These are phyloP conservation scores for Pseudisothecium myosuroides DNA, from an alignment of 225 moss, liverwort and hornwort genomes.

Conservation along the genomic window DNA sequence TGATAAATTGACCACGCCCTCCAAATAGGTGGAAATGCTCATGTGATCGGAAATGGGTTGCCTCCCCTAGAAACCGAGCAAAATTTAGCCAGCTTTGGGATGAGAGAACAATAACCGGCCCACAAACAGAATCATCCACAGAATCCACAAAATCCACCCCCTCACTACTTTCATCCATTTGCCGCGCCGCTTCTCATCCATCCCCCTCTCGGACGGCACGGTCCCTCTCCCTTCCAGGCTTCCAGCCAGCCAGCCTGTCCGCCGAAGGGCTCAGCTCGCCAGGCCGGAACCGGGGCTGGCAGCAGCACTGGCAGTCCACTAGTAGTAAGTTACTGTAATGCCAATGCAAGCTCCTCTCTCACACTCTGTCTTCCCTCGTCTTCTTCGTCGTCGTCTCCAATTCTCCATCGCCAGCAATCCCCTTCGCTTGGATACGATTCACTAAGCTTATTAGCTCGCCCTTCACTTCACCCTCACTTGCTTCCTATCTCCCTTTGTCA, in stretches of 20 bases:
- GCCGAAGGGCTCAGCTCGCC: not conserved
- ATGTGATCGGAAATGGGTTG: too few relatives aligned
- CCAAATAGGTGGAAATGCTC: too few relatives aligned
- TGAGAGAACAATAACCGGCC: not conserved
- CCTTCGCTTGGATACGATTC: too few relatives aligned
- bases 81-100: too few relatives aligned
- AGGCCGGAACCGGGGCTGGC: not conserved
- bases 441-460: too few relatives aligned
- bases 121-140: not conserved
- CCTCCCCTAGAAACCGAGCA: too few relatives aligned
- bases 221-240: not conserved
- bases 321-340: not conserved
- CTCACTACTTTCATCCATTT: not conserved
- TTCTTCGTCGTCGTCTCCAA: not conserved
- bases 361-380: not conserved
- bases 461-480: not conserved
- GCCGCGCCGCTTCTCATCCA: not conserved
- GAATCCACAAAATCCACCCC: not conserved
- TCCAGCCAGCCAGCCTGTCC: constrained; percentile 21
- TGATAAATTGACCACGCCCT: too few relatives aligned
- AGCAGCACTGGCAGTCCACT: not conserved
- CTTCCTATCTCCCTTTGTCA: not conserved
- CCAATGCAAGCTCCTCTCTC: not conserved
- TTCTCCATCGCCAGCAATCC: not conserved
- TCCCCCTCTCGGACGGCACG: constrained; percentile 5